Conservation (phyloP, 257 asterid genomes). For the Solanum acaule region DNA sequence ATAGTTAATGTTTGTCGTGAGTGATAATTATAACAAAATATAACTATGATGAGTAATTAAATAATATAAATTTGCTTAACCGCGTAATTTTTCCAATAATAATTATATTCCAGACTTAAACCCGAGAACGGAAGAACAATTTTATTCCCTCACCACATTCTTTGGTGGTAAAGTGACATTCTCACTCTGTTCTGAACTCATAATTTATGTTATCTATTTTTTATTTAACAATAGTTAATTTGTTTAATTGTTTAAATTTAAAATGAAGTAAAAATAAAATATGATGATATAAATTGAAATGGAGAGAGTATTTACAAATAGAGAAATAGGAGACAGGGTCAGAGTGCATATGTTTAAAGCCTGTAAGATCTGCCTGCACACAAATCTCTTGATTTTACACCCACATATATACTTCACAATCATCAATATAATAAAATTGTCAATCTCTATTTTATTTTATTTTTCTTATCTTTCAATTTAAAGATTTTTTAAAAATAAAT, state of each 20-base stretch:
- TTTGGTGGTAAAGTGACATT: neutral
- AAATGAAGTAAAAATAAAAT: neutral
- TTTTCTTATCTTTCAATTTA: neutral
- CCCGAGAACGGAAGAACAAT: too few species aligned
- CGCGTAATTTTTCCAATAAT: too few species aligned
- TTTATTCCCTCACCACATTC: neutral
- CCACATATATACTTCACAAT: neutral
- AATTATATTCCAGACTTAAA: too few species aligned
- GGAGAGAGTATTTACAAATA: neutral
- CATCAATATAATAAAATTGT: neutral
- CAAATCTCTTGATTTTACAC: constrained; percentile 1
- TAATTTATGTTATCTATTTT: neutral
- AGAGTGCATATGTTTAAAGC: neutral
- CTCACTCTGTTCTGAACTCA: neutral
- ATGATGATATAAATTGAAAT: neutral
- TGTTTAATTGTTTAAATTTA: neutral
- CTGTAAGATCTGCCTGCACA: constrained; percentile 8
- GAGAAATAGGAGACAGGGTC: neutral
- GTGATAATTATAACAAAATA: too few species aligned
- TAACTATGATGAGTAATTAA: too few species aligned
- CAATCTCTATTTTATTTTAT: neutral
- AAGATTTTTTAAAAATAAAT: neutral
- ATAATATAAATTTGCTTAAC: too few species aligned
- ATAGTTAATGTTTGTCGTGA: too few species aligned
- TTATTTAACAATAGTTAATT: neutral